A percentile compares a stretch with the other conserved stretches of the same genome.
These are phyloP conservation scores for Lotmaria passim DNA, from an alignment of 208 protist species.

Conservation along the genomic window DNA sequence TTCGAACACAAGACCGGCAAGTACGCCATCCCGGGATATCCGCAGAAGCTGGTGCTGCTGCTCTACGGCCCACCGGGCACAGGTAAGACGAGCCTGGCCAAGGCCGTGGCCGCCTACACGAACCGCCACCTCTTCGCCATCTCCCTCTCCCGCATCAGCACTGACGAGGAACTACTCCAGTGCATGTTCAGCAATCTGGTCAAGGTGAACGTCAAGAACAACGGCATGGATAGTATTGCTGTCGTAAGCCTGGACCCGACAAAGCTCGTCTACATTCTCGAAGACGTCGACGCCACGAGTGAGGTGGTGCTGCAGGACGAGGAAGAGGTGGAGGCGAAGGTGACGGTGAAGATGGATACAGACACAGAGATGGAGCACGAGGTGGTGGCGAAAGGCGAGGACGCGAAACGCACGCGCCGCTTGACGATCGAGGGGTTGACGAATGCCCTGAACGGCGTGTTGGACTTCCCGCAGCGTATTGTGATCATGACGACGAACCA, in stretches of 20 bases:
- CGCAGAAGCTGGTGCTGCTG: conserved; percentile 87
- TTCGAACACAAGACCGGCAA: conserved; percentile 83
- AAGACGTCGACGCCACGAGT: conserved; percentile 85
- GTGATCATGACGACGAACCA: conserved; percentile 96
- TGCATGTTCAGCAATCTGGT: conserved; percentile 90
- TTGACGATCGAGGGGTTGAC: conserved; percentile 88
- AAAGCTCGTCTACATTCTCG: conserved; percentile 86
- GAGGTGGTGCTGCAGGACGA: conserved; percentile 54
- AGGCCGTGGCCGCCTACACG: conserved; percentile 86
- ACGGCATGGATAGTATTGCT: not conserved
- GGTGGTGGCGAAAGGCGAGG: conserved; percentile 31
- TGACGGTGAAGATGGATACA: not conserved
- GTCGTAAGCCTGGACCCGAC: conserved; percentile 44
- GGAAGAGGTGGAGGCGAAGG: conserved; percentile 7
- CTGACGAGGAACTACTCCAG: conserved; percentile 85
- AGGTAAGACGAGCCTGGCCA: conserved; percentile 94
- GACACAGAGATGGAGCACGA: conserved; percentile 26
- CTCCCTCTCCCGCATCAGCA: conserved; percentile 76
- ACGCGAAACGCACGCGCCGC: not conserved
- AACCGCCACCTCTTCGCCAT: conserved; percentile 84
- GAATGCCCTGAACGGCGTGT: conserved; percentile 93
- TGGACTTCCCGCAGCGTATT: conserved; percentile 87
- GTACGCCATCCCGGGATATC: conserved; percentile 88
- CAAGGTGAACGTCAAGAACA: conserved; percentile 52
- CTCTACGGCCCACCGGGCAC: conserved; percentile 95